Conservation (phyloP, 2,329 filamentous ascomycete genomes). For the Hymenoscyphus albidus region DNA sequence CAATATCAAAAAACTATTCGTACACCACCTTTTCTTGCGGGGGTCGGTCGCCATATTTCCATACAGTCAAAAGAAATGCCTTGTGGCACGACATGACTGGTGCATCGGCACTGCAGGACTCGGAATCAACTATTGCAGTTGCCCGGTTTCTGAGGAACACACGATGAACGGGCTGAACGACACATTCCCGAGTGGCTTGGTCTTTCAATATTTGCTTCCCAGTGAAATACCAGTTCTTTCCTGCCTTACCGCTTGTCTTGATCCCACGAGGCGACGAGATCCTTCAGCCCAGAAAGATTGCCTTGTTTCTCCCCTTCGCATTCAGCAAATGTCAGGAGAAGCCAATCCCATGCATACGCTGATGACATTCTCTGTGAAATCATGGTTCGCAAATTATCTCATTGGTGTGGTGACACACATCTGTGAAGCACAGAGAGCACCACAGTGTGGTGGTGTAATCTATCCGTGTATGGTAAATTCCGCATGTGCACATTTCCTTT, state of each 20-base stretch:
- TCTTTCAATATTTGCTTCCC: neutral
- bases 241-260: neutral
- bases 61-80: neutral
- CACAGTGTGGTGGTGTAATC: too few relatives aligned
- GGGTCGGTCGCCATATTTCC: neutral
- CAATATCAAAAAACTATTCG: neutral
- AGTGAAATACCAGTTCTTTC: neutral
- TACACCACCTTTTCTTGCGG: neutral
- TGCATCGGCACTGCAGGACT: neutral
- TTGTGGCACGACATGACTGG: constrained; percentile 1
- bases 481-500: neutral
- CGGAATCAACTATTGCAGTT: neutral
- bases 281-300: neutral
- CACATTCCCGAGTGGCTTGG: neutral
- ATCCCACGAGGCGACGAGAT: constrained; percentile 1
- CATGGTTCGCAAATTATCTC: neutral
- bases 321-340: neutral
- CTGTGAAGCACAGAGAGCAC: too few relatives aligned
- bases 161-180: too few relatives aligned
- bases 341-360: neutral
- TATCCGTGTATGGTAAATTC: neutral
- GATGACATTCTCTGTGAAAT: neutral
- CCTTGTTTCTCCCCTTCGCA: neutral
- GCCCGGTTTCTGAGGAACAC: neutral
- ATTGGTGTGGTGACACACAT: neutral